Conservation (phyloP, 140 eudicot species). For the Flaveria floridana region DNA sequence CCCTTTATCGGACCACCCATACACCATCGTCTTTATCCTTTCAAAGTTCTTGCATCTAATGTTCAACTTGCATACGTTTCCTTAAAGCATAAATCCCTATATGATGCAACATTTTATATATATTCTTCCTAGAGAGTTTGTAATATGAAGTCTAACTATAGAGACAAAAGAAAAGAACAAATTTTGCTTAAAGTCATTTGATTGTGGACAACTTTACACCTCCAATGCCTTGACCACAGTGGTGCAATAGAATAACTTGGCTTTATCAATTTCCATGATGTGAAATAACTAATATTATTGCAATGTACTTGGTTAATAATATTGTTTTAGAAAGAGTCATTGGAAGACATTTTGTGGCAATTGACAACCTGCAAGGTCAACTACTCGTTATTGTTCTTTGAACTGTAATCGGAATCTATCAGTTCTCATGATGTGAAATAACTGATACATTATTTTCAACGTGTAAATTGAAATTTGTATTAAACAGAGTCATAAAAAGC, state of each 20-base stretch:
- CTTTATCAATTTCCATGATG: constrained; percentile 16
- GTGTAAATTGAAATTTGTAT: background rate
- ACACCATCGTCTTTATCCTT: constrained; percentile 19
- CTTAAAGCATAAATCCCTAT: background rate
- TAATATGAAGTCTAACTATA: background rate
- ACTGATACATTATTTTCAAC: no score
- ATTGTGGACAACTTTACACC: constrained; percentile 6
- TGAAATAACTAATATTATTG: constrained; percentile 19
- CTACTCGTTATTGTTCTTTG: background rate
- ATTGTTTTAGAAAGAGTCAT: background rate
- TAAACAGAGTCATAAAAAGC: background rate
- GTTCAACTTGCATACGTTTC: constrained; percentile 31
- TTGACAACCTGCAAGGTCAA: constrained; percentile 19
- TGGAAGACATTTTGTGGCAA: background rate
- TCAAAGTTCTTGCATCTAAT: background rate
- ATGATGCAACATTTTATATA: background rate
- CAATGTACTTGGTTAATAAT: background rate
- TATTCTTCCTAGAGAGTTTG: background rate
- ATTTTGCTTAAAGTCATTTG: background rate
- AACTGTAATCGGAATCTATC: no score
- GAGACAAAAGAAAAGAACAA: no score
- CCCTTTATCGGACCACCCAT: constrained; percentile 41
- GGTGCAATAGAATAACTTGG: constrained; percentile 7
- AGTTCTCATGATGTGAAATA: no score
- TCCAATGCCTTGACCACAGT: background rate